Conservation (phyloP, 257 asterid genomes). For the Solanum ossicruentum region DNA sequence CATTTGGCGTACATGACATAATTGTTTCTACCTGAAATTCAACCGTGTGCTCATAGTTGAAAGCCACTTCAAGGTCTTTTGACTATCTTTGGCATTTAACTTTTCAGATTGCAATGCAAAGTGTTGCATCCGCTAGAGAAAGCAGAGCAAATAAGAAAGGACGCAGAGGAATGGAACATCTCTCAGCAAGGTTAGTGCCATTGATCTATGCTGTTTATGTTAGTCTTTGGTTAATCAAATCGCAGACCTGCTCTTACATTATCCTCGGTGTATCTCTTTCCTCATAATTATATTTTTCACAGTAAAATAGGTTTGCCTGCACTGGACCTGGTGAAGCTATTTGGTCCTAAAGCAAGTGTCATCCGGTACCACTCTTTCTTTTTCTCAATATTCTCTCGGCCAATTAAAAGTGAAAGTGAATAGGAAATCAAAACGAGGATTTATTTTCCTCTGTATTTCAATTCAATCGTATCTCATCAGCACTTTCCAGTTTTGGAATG, state of each 20-base stretch:
- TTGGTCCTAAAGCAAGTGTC: slow-evolving; percentile 67
- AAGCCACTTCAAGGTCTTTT: background rate
- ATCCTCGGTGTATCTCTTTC: background rate
- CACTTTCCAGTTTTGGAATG: background rate
- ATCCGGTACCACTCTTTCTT: slow-evolving; percentile 34
- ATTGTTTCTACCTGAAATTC: background rate
- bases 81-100: slow-evolving; percentile 2
- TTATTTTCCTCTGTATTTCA: background rate
- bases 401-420: background rate
- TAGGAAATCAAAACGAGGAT: background rate
- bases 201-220: background rate
- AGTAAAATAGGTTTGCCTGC: slow-evolving; percentile 69
- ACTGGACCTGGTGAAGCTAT: slow-evolving; percentile 76
- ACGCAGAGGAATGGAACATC: slow-evolving; percentile 58
- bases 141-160: slow-evolving; percentile 78
- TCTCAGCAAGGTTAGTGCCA: slow-evolving; percentile 44
- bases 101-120: slow-evolving; percentile 70
- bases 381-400: background rate
- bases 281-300: slow-evolving; percentile 5
- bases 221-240: background rate
- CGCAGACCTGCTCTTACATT: background rate
- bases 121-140: slow-evolving; percentile 85
- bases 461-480: background rate
- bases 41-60: background rate
- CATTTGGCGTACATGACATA: background rate